Percentiles rank a stretch among this genome's conserved stretches.
These are phyloP conservation scores for Cercophora samala DNA, from an alignment of 495 filamentous ascomycete genomes.

Conservation along the genomic window DNA sequence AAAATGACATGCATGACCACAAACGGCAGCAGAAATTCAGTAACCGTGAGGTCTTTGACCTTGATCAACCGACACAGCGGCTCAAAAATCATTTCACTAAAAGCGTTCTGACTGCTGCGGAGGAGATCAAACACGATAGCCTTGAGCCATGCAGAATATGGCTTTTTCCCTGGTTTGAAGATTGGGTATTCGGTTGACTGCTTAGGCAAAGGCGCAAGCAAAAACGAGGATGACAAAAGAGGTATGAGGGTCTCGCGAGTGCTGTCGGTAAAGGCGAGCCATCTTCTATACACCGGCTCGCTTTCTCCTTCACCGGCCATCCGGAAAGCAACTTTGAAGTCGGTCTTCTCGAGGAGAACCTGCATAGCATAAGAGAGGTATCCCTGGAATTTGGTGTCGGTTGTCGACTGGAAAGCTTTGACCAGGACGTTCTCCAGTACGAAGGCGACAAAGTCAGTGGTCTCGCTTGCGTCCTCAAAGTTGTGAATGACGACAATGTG, in stretches of 20 bases:
- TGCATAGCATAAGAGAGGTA: constrained; percentile 94
- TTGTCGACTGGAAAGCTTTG: constrained; percentile 83
- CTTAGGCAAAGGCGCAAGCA: constrained; percentile 58
- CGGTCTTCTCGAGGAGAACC: constrained; percentile 73
- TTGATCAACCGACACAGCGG: constrained; percentile 75
- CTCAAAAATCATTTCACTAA: constrained; percentile 71
- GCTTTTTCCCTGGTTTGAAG: constrained; percentile 56
- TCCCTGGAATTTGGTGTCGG: constrained; percentile 79
- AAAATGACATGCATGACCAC: constrained; percentile 75
- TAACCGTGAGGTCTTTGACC: constrained; percentile 75
- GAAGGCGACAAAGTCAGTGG: constrained; percentile 79
- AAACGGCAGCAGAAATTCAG: constrained; percentile 83
- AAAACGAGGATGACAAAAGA: constrained; percentile 79
- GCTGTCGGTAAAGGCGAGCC: constrained; percentile 68
- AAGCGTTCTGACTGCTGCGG: constrained; percentile 63
- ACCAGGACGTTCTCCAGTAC: constrained; percentile 83
- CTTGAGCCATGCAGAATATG: constrained; percentile 79
- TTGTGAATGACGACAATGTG: constrained; percentile 82
- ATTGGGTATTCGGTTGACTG: constrained; percentile 67
- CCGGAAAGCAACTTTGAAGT: constrained; percentile 58
- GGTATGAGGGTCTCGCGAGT: constrained; percentile 77
- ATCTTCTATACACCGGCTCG: constrained; percentile 56
- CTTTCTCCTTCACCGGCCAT: constrained; percentile 19
- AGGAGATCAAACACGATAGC: constrained; percentile 77
- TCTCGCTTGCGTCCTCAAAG: constrained; percentile 75